phyloP scores from a whole-genome alignment of 768 basidiomycete species.

The Kwoniella pini region DNA sequence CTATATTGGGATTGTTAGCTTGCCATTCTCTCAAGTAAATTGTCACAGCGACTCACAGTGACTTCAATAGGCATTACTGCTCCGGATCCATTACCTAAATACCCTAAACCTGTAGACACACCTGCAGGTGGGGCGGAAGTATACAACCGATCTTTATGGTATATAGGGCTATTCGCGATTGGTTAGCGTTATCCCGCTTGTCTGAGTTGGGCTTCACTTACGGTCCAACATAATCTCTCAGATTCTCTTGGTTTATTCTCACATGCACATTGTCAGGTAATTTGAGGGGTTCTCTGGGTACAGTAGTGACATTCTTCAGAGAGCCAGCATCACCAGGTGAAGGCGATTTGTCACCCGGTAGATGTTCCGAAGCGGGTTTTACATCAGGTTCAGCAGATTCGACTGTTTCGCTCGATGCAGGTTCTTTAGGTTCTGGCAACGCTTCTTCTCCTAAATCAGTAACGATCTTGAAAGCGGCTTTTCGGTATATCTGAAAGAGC shows the following conservation, averaged over 20 bases:
- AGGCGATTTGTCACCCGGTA: constrained; percentile 44
- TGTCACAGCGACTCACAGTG: constrained; percentile 64
- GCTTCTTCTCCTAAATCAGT: constrained; percentile 83
- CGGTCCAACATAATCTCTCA: constrained; percentile 96
- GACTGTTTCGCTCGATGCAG: constrained; percentile 57
- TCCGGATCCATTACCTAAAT: constrained; percentile 92
- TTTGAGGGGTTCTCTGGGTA: constrained; percentile 72
- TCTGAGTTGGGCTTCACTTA: too few relatives aligned
- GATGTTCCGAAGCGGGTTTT: constrained; percentile 52
- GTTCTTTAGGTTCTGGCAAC: constrained; percentile 65
- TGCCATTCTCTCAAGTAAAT: too few relatives aligned
- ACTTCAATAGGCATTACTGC: constrained; percentile 97
- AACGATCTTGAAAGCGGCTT: constrained; percentile 89
- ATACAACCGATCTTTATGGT: constrained; percentile 93
- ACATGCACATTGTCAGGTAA: constrained; percentile 79
- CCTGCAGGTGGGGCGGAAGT: constrained; percentile 77
- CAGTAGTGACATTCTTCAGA: constrained; percentile 68
- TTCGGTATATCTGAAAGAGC: constrained; percentile 80
- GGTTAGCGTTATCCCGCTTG: too few relatives aligned
- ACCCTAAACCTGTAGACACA: constrained; percentile 91
- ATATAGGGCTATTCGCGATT: constrained; percentile 65
- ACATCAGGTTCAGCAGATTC: constrained; percentile 62
- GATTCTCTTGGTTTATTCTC: constrained; percentile 76
- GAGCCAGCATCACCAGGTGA: constrained; percentile 35
- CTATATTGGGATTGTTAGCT: constrained; percentile 59